Base-by-base conservation (phyloP, 1,139 yeast genomes). In the Kurtzmaniella quercitrusa region DNA sequence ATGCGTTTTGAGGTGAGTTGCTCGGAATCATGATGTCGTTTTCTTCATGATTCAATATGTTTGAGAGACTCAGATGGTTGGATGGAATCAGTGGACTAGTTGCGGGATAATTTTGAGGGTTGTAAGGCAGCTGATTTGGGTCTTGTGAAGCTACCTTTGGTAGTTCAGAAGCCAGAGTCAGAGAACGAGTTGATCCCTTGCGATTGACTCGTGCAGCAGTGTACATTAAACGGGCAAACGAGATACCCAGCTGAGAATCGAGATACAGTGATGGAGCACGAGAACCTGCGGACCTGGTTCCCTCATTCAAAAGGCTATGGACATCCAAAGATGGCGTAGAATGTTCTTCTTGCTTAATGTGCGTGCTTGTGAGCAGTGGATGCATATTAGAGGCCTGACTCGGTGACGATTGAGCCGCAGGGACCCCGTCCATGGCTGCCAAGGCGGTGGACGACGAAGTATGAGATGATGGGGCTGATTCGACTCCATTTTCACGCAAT, bases 221-320 rank as follows among this genome's bases (percentile, higher is more conserved):
- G 43, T 84, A 72, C 69, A 88, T 78, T 46, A 88, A 66, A 47
- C 80, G 77, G 3, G 94, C 88, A 65, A 89, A 88, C 6, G 86
- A 80, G 28, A 80, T 76, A 3, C 38, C 38, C 23, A 40, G 32
- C 14, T 35, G 38, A 5, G 17, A 23, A 15, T 41, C 44, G 12
- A 42, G 37, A 22, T 21, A 42, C 20, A 44, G 43, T 12, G 34
- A 39, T 3, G 45, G 45, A 8, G 45, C 45, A 23, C 30, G 32
- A 15, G 41, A 38, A n/a, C 43, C 43, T 5, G 43, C 32, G 9
- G 21, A 32, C 21, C 23, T 38, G 14, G 45, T 40, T 2, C 38
- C 43, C 11, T 35, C 40, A 22, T 39, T 39, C 33, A 38, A 20
- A 15, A 42, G 20, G 12, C 28, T 39, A 12, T 39, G 33, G 21